Evolutionary conservation across 2,329 filamentous ascomycete species (phyloP), one percentile per base, ranked within the genome.

Genomic region (Cadophora malorum): DNA sequence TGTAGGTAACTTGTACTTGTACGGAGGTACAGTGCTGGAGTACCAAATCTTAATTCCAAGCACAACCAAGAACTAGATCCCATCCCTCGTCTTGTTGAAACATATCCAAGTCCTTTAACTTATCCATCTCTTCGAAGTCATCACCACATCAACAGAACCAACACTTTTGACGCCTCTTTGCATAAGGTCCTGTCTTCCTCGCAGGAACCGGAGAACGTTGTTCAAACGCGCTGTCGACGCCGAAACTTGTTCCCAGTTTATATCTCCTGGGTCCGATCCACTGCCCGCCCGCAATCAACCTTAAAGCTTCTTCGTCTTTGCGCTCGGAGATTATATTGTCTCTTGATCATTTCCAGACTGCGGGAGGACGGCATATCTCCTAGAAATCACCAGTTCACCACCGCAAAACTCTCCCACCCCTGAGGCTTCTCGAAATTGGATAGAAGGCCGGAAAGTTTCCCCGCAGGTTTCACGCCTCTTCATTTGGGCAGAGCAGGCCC

Each of bases 381-480:
- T n/a, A 23, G 52, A 38, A 59, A 52, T n/a, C 52, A 50, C 38
- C 53, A 38, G 25, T 58, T 35, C 63, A 52, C 47, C 53, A 49
- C 25, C 28, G 6, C 52, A 14, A n/a, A 19, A 21, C 6, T 8
- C 19, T 19, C n/a, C 45, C n/a, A 49, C 6, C 28, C 53, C 31
- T 35, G 53, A 56, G 53, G 53, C 61, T 59, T 64, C 63, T 65
- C 35, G 60, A 64, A 64, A 58, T 67, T 63, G 61, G 53, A 64
- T 59, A 31, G 56, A 60, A 67, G 47, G 63, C 53, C n/a, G 56
- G 35, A 45, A 47, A 41, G 64, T 65, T 70, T 65, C 64, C 64
- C 69, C 69, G 55, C 67, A 65, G 59, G 58, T 70, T 68, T 69
- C 69, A 67, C 59, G 9, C 21, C 59, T 19, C 58, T 67, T 64